Conservation (phyloP, 108 stramenopile genomes). For the Ochromonas danica region DNA sequence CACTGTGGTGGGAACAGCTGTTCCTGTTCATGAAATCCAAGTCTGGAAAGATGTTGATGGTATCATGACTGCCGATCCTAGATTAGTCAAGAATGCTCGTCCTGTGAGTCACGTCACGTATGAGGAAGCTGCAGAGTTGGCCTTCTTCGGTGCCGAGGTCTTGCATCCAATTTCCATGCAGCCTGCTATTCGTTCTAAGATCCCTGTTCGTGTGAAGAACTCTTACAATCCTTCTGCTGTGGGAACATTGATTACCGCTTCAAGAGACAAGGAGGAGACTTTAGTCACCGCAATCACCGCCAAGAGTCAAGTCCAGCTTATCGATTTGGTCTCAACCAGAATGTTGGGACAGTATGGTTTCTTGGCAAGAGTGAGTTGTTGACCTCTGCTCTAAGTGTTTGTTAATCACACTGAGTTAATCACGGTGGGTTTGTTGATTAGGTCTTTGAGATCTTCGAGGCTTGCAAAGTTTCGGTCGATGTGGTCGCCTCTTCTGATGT, state of each 20-base stretch:
- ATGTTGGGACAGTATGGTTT: conserved; percentile 98
- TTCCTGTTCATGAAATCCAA: conserved; percentile 82
- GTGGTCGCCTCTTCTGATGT: conserved; percentile 95
- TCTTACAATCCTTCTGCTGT: conserved; percentile 86
- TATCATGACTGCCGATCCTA: conserved; percentile 87
- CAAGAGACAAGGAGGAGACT: not conserved
- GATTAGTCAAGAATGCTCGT: conserved; percentile 70
- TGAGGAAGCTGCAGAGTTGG: conserved; percentile 93
- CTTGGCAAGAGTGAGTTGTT: conserved; percentile 54
- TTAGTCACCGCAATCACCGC: conserved; percentile 91
- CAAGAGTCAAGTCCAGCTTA: conserved; percentile 75
- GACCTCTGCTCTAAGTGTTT: too few species aligned
- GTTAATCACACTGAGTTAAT: too few species aligned
- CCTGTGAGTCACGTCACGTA: conserved; percentile 79
- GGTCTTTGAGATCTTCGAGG: conserved; percentile 88
- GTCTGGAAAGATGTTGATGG: conserved; percentile 99
- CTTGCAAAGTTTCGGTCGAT: conserved; percentile 95
- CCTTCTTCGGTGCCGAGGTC: conserved; percentile 92
- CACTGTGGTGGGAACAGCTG: conserved; percentile 81
- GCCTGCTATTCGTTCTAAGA: conserved; percentile 72
- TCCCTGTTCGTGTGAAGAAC: conserved; percentile 94
- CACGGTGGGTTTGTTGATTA: conserved; percentile 20
- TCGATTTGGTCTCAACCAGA: conserved; percentile 83
- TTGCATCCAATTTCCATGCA: conserved; percentile 73
- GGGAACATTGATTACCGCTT: conserved; percentile 75